These are phyloP conservation scores for Protomyces arabidopsidicola DNA, from an alignment of 1,139 yeast species.

Conservation along the genomic window DNA sequence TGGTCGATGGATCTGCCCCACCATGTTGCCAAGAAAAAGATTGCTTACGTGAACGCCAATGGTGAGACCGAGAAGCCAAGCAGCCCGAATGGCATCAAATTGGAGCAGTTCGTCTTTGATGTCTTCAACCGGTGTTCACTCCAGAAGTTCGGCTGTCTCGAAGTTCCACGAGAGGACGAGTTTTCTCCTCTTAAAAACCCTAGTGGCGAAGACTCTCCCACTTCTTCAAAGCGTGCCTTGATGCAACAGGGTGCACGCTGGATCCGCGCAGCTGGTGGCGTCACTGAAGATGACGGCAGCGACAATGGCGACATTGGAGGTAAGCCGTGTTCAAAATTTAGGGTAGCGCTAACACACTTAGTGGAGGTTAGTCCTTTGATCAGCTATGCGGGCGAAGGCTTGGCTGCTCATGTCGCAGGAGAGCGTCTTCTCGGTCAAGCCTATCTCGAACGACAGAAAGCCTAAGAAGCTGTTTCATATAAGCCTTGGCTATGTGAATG, in stretches of 20 bases:
- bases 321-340: not conserved
- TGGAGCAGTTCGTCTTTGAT: constrained; percentile 96
- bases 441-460: constrained; percentile 3
- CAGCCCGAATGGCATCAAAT: constrained; percentile 81
- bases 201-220: constrained; percentile 75
- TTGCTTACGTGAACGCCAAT: constrained; percentile 54
- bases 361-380: constrained; percentile 77
- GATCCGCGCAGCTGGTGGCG: constrained; percentile 66
- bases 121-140: constrained; percentile 78
- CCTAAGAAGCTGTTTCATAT: not conserved
- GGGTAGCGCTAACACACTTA: constrained; percentile 37
- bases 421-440: constrained; percentile 7
- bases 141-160: constrained; percentile 81
- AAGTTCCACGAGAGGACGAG: constrained; percentile 78
- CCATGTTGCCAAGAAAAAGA: constrained; percentile 91
- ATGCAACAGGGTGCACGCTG: constrained; percentile 71
- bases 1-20: constrained; percentile 82
- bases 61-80: constrained; percentile 57
- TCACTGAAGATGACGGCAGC: constrained; percentile 39
- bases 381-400: constrained; percentile 82
- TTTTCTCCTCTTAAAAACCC: constrained; percentile 87
- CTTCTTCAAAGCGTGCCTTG: constrained; percentile 66
- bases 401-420: constrained; percentile 41
- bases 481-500: too few relatives aligned
- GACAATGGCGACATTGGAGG: constrained; percentile 8